Evolutionary conservation across 169 alveolate genomes (phyloP).

Genomic region (Perkinsus marinus): DNA sequence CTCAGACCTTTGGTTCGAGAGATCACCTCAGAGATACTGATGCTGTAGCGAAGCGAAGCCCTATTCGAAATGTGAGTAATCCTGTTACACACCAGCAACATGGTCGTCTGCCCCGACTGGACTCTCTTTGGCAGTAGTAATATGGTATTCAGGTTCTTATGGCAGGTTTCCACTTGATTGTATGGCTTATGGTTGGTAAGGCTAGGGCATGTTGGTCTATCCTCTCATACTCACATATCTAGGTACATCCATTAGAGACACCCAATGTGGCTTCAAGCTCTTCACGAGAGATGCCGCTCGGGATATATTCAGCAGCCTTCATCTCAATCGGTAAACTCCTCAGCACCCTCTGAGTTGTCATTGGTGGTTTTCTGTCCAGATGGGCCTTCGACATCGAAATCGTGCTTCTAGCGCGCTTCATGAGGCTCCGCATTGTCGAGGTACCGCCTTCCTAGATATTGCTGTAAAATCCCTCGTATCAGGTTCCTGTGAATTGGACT

Average conservation of each 20-base stretch:
- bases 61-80: slow-evolving; percentile 15
- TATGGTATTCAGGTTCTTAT: slow-evolving; percentile 9
- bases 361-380: too few relatives aligned
- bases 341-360: too few relatives aligned
- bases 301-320: slow-evolving; percentile 43
- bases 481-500: slow-evolving; percentile 64
- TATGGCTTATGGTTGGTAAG: slow-evolving; percentile 17
- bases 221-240: background rate
- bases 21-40: background rate
- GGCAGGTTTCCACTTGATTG: slow-evolving; percentile 7
- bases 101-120: background rate
- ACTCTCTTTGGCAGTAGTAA: background rate
- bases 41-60: slow-evolving; percentile 32
- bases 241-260: slow-evolving; percentile 39
- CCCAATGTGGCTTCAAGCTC: slow-evolving; percentile 73
- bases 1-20: background rate
- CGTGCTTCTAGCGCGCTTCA: slow-evolving; percentile 38
- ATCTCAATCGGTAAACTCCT: slow-evolving; percentile 39
- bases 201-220: background rate
- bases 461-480: slow-evolving; percentile 34
- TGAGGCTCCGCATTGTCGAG: background rate
- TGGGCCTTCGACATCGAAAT: slow-evolving; percentile 80
- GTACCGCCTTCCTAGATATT: background rate
- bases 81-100: too few relatives aligned
- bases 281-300: slow-evolving; percentile 59